phyloP scores from a whole-genome alignment of 345 rosid species.

The Euphorbia lathyris region DNA sequence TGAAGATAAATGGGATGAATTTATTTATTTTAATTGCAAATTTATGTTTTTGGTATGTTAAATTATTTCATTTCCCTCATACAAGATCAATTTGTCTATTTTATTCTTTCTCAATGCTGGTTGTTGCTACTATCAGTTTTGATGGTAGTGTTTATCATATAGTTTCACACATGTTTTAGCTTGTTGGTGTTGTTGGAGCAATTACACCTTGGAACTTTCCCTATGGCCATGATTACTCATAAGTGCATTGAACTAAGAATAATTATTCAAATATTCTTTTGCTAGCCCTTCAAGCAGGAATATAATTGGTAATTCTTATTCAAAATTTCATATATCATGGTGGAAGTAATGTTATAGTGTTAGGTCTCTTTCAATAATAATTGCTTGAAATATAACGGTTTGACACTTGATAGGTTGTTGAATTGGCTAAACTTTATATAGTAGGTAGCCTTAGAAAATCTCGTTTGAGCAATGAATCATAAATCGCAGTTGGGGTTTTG shows the following conservation, averaged over 20 bases:
- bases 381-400: neutral
- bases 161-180: slow-evolving; percentile 40
- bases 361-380: neutral
- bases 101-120: neutral
- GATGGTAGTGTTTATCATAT: neutral
- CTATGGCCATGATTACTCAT: slow-evolving; percentile 95
- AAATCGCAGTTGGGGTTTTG: too few species aligned
- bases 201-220: slow-evolving; percentile 99
- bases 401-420: too few species aligned
- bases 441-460: neutral
- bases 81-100: too few species aligned
- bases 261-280: neutral
- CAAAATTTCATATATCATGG: neutral
- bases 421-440: neutral
- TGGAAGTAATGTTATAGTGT: too few species aligned
- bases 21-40: too few species aligned
- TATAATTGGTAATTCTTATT: slow-evolving; percentile 70
- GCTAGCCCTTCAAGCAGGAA: slow-evolving; percentile 93
- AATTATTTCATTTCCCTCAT: too few species aligned
- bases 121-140: neutral
- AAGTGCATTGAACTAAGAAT: slow-evolving; percentile 46
- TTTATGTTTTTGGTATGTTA: too few species aligned
- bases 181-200: slow-evolving; percentile 95
- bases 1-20: too few species aligned
- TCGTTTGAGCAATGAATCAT: too few species aligned